These are phyloP conservation scores for Colletotrichum endophyticum DNA, from an alignment of 2,329 filamentous ascomycete species.

Conservation along the genomic window DNA sequence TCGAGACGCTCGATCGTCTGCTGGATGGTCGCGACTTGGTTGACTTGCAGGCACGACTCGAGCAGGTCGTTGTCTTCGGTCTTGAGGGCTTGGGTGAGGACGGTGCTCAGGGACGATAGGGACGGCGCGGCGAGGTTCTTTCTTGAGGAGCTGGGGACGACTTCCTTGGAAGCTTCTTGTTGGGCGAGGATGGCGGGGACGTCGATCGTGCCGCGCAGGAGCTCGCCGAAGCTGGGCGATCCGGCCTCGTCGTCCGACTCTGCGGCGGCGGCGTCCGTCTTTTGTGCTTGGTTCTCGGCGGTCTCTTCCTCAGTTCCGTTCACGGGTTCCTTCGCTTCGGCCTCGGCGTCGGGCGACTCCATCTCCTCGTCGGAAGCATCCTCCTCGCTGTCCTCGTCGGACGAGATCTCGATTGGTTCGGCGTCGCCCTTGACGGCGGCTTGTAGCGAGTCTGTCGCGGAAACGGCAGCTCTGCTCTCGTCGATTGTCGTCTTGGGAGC, in stretches of 20 bases:
- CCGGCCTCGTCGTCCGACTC: conserved; percentile 54
- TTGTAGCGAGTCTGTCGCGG: conserved; percentile 43
- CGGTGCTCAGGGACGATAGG: conserved; percentile 84
- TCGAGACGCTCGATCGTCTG: conserved; percentile 91
- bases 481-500: conserved; percentile 57
- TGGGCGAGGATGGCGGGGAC: conserved; percentile 67
- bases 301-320: conserved; percentile 28
- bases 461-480: conserved; percentile 62
- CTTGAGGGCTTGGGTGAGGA: conserved; percentile 90
- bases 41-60: conserved; percentile 87
- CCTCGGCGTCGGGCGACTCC: conserved; percentile 27
- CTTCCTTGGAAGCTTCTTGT: conserved; percentile 26
- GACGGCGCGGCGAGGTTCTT: conserved; percentile 65
- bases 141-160: conserved; percentile 45
- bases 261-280: conserved; percentile 28
- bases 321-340: conserved; percentile 15
- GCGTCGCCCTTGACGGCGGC: conserved; percentile 32
- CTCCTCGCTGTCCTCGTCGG: conserved; percentile 56
- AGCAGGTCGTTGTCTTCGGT: conserved; percentile 91
- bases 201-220: conserved; percentile 79
- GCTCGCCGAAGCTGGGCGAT: conserved; percentile 81
- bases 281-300: conserved; percentile 24
- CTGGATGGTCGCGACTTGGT: conserved; percentile 77
- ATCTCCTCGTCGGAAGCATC: conserved; percentile 48
- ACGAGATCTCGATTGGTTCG: conserved; percentile 63